Percentiles rank a stretch among this genome's conserved stretches.
Evolutionary conservation across 768 basidiomycete species (phyloP).

Genomic region (Lactarius hengduanensis): DNA sequence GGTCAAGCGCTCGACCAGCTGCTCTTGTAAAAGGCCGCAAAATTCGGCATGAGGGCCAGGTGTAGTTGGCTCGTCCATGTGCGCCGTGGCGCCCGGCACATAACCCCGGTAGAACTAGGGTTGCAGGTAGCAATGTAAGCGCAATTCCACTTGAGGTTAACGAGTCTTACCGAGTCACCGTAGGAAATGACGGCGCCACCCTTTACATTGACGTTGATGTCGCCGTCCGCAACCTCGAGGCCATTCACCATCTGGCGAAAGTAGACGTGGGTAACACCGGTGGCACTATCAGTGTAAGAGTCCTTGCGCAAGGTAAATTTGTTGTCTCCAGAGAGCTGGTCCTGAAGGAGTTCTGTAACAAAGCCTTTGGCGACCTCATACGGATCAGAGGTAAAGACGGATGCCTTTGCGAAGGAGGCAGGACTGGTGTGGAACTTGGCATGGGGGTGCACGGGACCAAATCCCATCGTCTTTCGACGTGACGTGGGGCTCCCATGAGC

Average conservation of each 20-base stretch:
- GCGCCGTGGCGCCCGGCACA: slow-evolving; percentile 38
- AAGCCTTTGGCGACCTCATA: slow-evolving; percentile 63
- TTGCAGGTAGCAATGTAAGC: slow-evolving; percentile 1
- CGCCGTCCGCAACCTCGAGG: slow-evolving; percentile 84
- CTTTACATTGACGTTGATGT: slow-evolving; percentile 89
- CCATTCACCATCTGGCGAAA: slow-evolving; percentile 82
- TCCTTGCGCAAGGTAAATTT: slow-evolving; percentile 68
- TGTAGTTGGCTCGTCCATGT: slow-evolving; percentile 31
- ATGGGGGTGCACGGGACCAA: slow-evolving; percentile 78
- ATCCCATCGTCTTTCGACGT: slow-evolving; percentile 83
- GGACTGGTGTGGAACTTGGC: slow-evolving; percentile 59
- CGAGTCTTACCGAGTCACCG: slow-evolving; percentile 33
- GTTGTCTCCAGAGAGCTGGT: slow-evolving; percentile 39
- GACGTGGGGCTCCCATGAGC: slow-evolving; percentile 32
- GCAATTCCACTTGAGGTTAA: background rate
- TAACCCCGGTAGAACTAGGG: slow-evolving; percentile 74
- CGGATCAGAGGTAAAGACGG: slow-evolving; percentile 42
- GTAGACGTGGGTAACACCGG: slow-evolving; percentile 88
- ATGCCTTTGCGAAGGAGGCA: slow-evolving; percentile 34
- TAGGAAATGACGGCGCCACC: slow-evolving; percentile 17
- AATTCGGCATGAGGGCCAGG: slow-evolving; percentile 49
- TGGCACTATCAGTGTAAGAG: slow-evolving; percentile 83
- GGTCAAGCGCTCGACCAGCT: slow-evolving; percentile 37
- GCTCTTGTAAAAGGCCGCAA: slow-evolving; percentile 46
- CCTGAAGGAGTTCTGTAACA: slow-evolving; percentile 48